These are phyloP conservation scores for Kluyveromyces starmeri DNA, from an alignment of 805 yeast species.

Conservation along the genomic window DNA sequence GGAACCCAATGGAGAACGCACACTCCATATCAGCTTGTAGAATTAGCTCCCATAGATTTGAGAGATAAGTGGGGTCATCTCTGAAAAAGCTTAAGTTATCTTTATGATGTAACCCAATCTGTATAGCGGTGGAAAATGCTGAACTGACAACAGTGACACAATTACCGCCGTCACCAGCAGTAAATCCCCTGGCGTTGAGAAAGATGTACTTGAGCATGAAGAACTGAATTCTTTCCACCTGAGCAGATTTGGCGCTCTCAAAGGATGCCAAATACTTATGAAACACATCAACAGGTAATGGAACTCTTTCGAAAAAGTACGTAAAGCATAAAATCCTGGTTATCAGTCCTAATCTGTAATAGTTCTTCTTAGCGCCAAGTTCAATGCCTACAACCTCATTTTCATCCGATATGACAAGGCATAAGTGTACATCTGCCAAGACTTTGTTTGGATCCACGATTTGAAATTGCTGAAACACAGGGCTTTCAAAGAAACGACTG, in stretches of 20 bases:
- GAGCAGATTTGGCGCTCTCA: constrained; percentile 6
- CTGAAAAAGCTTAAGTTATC: constrained; percentile 5
- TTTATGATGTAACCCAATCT: constrained; percentile 9
- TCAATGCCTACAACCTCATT: constrained; percentile 6
- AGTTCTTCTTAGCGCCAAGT: constrained; percentile 10
- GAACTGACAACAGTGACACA: constrained; percentile 5
- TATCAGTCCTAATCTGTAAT: constrained; percentile 10
- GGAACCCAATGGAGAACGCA: constrained; percentile 9
- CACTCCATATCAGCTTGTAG: constrained; percentile 10
- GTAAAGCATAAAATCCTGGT: constrained; percentile 9
- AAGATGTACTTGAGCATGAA: constrained; percentile 3
- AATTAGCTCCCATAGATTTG: constrained; percentile 10
- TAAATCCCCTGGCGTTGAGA: constrained; percentile 7
- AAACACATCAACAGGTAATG: constrained; percentile 9
- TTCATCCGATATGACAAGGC: constrained; percentile 7
- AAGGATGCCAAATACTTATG: constrained; percentile 10
- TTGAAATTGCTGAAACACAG: constrained; percentile 6
- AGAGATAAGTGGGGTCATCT: constrained; percentile 4
- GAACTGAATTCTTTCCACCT: constrained; percentile 7
- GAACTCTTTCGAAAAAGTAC: constrained; percentile 4
- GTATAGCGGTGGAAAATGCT: constrained; percentile 8
- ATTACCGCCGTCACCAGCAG: constrained; percentile 8
- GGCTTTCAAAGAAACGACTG: constrained; percentile 7
- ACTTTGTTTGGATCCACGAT: constrained; percentile 8
- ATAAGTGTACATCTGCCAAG: constrained; percentile 4